Base-by-base conservation (phyloP, 106 monocot species). In the Narthecium ossifragum region DNA sequence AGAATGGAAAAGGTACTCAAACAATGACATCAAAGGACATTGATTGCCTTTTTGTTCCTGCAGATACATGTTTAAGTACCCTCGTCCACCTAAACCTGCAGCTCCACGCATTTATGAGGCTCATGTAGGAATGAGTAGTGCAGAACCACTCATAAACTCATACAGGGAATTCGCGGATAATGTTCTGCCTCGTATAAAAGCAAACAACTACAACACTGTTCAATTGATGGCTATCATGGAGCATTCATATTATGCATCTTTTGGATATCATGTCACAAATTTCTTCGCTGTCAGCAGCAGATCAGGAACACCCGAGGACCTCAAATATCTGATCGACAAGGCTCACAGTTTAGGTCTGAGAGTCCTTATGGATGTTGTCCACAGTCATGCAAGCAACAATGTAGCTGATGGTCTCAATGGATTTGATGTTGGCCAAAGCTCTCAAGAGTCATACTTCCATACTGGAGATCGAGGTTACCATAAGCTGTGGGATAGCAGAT, bases 201-300 rank as follows among this genome's bases (percentile, higher is more conserved):
- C 74, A 47, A 93, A 93, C 59, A 85, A 88, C 45, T 93, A 93
- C 50, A 93, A 93, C 46, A 85, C 88, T 10, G 58, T 93, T 51
- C 93, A 93, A 52, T 58, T 93, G 59, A 93, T 93, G 93, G 93
- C 93, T 26, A 46, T 93, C 31, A 88, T 93, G 93, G 93, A 93
- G 48, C 93, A 93, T 77, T 93, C 93, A 26, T 93, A 93, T 68
- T 93, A 93, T 82, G 93, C 77, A 61, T 93, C 93, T 25, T 93
- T 88, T 77, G 93, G 93, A 2, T 93, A 93, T 72, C 93, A 93
- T 70, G 88, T 93, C 25, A 93, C 93, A 40, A 93, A 88, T 55
- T 93, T 88, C 60, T 93, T 93, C 69, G 93, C 88, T 52, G 76
- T 80, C 39, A 88, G 85, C 66, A 85, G 85, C 64, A 81, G 93